Conservation (phyloP, 129 eudicot species). For the Solidago caesia region DNA sequence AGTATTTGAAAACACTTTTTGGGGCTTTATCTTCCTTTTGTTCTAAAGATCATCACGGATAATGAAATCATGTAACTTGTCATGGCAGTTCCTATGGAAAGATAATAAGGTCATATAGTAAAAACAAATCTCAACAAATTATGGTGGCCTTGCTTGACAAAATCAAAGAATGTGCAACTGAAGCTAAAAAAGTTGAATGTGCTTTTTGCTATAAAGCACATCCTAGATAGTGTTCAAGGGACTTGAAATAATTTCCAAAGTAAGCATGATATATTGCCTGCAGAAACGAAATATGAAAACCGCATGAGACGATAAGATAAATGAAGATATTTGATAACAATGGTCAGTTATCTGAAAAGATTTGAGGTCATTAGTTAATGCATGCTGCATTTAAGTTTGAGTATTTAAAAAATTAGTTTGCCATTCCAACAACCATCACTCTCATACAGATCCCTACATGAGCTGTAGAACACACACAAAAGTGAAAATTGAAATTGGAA, state of each 20-base stretch:
- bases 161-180: conserved; percentile 73
- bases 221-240: conserved; percentile 79
- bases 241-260: conserved; percentile 61
- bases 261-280: conserved; percentile 78
- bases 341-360: not conserved
- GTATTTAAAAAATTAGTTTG: conserved; percentile 6
- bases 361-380: not conserved
- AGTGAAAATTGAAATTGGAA: not conserved
- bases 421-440: conserved; percentile 15
- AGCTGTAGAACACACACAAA: not conserved
- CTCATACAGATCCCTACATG: not conserved
- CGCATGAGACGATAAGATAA: conserved; percentile 1
- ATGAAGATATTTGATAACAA: not conserved
- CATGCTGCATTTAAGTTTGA: not conserved
- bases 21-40: no score
- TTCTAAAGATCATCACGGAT: no score
- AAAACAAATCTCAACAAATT: not conserved
- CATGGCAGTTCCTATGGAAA: no score
- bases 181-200: conserved; percentile 68
- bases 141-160: conserved; percentile 67
- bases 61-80: no score
- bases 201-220: conserved; percentile 90
- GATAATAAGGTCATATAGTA: no score
- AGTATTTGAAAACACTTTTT: no score
- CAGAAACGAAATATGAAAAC: conserved; percentile 20